Evolutionary conservation across 1,284 basidiomycete genomes (phyloP).

Genomic region (Sporisorium sorghi): DNA sequence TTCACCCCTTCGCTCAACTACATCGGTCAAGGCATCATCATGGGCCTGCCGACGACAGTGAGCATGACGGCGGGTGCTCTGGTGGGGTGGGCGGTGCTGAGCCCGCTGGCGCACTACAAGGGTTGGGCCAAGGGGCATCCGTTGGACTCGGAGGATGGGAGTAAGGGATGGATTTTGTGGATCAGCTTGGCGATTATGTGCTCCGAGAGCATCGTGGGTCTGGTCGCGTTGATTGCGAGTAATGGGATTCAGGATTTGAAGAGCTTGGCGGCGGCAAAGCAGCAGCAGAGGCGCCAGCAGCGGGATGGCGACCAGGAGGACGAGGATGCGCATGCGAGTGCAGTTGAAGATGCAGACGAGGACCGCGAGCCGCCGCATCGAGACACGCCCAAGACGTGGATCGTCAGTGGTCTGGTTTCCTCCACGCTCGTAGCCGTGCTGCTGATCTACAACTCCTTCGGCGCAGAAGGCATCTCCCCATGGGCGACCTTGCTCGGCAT

Average conservation of each 20-base stretch:
- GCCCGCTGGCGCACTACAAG: slow-evolving; percentile 81
- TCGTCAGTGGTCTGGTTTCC: slow-evolving; percentile 76
- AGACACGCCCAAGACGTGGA: slow-evolving; percentile 84
- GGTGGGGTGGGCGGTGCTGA: slow-evolving; percentile 92
- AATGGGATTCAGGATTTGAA: slow-evolving; percentile 39
- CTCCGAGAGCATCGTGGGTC: slow-evolving; percentile 81
- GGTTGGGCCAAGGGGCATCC: slow-evolving; percentile 47
- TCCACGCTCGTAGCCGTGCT: slow-evolving; percentile 80
- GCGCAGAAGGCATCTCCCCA: slow-evolving; percentile 86
- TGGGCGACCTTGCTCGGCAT: slow-evolving; percentile 92
- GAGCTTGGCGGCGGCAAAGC: slow-evolving; percentile 18
- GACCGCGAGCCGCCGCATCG: slow-evolving; percentile 84
- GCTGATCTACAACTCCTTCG: slow-evolving; percentile 88
- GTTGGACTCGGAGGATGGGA: slow-evolving; percentile 44
- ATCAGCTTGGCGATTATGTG: slow-evolving; percentile 91
- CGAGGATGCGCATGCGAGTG: slow-evolving; percentile 44
- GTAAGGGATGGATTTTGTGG: slow-evolving; percentile 76
- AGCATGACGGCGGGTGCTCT: slow-evolving; percentile 96
- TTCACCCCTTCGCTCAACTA: slow-evolving; percentile 87
- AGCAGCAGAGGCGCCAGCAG: slow-evolving; percentile 20
- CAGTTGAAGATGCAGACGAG: slow-evolving; percentile 72
- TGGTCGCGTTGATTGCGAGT: slow-evolving; percentile 40
- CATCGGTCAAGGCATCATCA: slow-evolving; percentile 82
- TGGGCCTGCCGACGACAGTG: slow-evolving; percentile 93
- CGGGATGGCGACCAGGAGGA: slow-evolving; percentile 61